These are phyloP conservation scores for Diospyros kaki DNA, from an alignment of 148 eudicot species.

Conservation along the genomic window DNA sequence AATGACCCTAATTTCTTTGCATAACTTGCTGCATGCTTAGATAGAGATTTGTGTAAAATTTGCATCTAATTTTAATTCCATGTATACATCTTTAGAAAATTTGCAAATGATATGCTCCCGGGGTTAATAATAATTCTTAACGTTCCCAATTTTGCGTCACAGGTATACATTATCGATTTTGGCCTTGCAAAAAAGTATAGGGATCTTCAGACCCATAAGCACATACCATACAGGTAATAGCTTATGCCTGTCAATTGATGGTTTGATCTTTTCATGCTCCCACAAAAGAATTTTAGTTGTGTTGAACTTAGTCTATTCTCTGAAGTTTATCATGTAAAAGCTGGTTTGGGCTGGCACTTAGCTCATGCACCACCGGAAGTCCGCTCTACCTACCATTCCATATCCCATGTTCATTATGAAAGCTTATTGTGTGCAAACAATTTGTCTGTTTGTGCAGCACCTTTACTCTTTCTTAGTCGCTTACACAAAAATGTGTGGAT, in stretches of 20 bases:
- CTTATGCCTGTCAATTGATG: background rate
- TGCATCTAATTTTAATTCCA: no score
- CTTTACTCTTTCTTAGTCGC: no score
- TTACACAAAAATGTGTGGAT: no score
- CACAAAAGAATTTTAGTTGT: background rate
- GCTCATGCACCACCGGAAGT: background rate
- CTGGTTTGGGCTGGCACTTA: background rate
- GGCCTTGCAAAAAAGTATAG: slow-evolving; percentile 38
- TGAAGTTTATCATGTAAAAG: background rate
- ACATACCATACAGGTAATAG: slow-evolving; percentile 32
- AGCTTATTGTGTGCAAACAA: no score
- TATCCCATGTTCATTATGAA: no score
- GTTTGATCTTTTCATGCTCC: background rate
- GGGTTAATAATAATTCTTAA: no score
- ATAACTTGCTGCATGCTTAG: no score
- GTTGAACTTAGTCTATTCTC: background rate
- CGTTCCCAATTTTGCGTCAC: slow-evolving; percentile 1
- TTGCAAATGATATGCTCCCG: background rate
- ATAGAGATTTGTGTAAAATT: no score
- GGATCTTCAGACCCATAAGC: slow-evolving; percentile 37
- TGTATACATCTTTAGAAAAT: background rate
- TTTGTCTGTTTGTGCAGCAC: no score
- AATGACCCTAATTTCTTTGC: no score
- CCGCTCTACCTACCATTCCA: background rate
- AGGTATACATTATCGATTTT: slow-evolving; percentile 31